A percentile compares a stretch with the other conserved stretches of the same genome.
Evolutionary conservation across 225 moss, liverwort and hornwort species (phyloP).

Genomic region (Polytrichum formosum): DNA sequence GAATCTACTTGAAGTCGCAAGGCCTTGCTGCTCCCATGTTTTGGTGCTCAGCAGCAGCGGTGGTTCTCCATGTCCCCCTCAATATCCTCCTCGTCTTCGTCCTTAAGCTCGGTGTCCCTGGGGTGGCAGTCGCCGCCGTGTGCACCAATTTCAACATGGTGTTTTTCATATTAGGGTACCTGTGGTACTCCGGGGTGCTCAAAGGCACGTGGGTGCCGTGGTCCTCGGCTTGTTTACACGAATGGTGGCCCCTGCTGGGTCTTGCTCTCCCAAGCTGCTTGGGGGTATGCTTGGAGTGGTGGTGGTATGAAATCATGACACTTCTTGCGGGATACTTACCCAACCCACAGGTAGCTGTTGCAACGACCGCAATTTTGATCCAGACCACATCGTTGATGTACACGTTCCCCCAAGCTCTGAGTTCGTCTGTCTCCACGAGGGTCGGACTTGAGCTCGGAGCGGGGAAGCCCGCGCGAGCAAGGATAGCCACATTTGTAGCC

Average conservation of each 20-base stretch:
- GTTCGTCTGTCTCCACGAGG: conserved; percentile 72
- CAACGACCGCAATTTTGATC: conserved; percentile 71
- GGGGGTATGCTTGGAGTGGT: conserved; percentile 86
- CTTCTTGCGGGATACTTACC: conserved; percentile 80
- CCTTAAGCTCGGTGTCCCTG: conserved; percentile 64
- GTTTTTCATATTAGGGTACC: conserved; percentile 55
- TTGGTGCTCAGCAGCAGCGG: conserved; percentile 69
- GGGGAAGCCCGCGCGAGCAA: conserved; percentile 47
- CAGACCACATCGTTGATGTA: conserved; percentile 90
- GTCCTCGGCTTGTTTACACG: conserved; percentile 51
- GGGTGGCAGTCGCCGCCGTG: conserved; percentile 78
- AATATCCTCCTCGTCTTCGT: conserved; percentile 70
- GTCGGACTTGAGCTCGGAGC: conserved; percentile 83
- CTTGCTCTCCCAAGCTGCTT: conserved; percentile 79
- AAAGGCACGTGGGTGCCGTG: conserved; percentile 72
- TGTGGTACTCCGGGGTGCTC: conserved; percentile 66
- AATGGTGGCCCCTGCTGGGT: conserved; percentile 74
- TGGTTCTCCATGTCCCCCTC: conserved; percentile 65
- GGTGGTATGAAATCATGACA: conserved; percentile 96
- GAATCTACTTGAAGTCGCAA: conserved; percentile 81
- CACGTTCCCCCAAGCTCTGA: conserved; percentile 66
- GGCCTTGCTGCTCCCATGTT: conserved; percentile 81
- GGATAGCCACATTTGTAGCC: conserved; percentile 60
- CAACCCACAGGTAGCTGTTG: conserved; percentile 64
- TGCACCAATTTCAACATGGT: conserved; percentile 91